Base-by-base conservation (phyloP, 345 rosid genomes). In the Bretschneidera sinensis region DNA sequence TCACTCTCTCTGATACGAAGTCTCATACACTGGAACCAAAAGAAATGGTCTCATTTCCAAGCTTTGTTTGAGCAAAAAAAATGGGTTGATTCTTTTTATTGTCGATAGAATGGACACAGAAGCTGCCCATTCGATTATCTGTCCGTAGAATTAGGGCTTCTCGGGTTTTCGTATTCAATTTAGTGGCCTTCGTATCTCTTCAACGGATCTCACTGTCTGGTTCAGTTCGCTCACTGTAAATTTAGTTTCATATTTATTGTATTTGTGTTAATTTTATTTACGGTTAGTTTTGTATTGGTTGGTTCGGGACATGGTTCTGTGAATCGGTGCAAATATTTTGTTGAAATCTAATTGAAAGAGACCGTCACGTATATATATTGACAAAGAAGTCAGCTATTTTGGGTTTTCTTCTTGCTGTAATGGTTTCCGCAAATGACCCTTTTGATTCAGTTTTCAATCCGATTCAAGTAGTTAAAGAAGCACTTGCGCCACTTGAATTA, bases 381-480 rank as follows among this genome's bases (percentile, higher is more conserved):
- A 39, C 16, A 39, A 39, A 14, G 45, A 39, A 39, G 45, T 39
- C 9, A 14, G 45, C 15, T 1, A 39, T 39, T 39, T 39, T 11
- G 45, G 16, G 45, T 7, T 39, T 39, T 39, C 11, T 39, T 39
- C 45, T 11, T 39, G 45, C 17, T 4, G 77, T 66, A 65, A 92
- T 89, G 95, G 83, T 81, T 74, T 79, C 88, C 33, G 63, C 62
- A 56, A 90, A 87, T 76, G 92, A 90, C 63, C 95, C 79, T 48
- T 56, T 85, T 35, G 90, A 87, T 61, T 68, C 79, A 28, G 57
- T 86, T 54, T 66, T 79, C 25, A 80, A 83, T 79, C 79, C 95
- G 71, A 76, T 89, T 76, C 88, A 87, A 74, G 82, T 77, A 54
- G 84, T 86, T 57, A 86, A 81, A 65, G 88, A 77, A 54, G 95